A percentile compares a stretch with the other conserved stretches of the same genome.
Conservation (phyloP, 2,329 filamentous ascomycete genomes). For the Ophiobolus disseminans region DNA sequence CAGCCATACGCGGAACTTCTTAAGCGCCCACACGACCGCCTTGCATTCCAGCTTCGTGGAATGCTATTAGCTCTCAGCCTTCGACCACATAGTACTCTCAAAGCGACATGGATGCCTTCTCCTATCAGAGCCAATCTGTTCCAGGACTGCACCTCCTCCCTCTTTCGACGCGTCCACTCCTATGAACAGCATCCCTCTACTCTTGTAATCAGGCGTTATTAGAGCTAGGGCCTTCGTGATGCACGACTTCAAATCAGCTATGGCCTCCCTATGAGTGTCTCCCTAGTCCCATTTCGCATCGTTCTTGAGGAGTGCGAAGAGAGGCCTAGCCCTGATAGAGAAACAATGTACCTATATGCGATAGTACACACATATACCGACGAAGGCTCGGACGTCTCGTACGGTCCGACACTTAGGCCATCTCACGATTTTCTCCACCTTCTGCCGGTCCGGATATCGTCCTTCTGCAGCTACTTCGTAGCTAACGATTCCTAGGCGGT, state of each 20-base stretch:
- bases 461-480: neutral
- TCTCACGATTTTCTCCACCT: neutral
- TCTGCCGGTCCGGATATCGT: neutral
- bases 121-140: neutral
- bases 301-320: neutral
- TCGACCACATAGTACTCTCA: neutral
- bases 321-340: neutral
- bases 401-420: neutral
- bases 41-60: neutral
- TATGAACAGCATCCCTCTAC: neutral
- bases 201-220: neutral
- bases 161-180: neutral
- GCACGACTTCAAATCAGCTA: neutral
- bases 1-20: neutral
- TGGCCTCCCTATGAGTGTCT: neutral
- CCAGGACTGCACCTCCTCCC: neutral
- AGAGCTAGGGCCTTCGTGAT: neutral
- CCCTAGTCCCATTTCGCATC: neutral
- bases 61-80: neutral
- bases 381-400: neutral
- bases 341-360: neutral
- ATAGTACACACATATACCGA: neutral
- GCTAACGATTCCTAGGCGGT: neutral
- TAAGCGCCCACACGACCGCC: neutral
- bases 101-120: neutral